Percentiles rank a stretch among this genome's conserved stretches.
These are phyloP conservation scores for Kwoniella botswanensis DNA, from an alignment of 768 basidiomycete species.

Conservation along the genomic window DNA sequence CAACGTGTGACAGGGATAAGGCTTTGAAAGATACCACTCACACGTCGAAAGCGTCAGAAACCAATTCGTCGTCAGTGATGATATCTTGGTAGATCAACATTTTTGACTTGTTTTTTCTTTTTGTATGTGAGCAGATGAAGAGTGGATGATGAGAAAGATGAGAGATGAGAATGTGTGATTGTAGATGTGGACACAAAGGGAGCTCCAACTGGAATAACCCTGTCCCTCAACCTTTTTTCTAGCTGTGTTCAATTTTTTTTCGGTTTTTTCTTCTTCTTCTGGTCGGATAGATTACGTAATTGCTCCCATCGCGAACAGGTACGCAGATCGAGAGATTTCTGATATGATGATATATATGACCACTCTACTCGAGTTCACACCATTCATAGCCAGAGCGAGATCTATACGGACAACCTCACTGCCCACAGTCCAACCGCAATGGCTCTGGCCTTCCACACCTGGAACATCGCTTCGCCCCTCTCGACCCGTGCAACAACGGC, in stretches of 20 bases:
- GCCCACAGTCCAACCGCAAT: no score
- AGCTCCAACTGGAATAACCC: neutral
- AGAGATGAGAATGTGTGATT: conserved; percentile 5
- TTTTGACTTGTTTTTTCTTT: conserved; percentile 18
- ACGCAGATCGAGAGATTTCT: no score
- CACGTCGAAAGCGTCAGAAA: conserved; percentile 91
- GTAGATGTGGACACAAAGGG: neutral
- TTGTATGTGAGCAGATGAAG: neutral
- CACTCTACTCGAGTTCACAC: no score
- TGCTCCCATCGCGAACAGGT: neutral
- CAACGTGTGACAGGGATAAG: neutral
- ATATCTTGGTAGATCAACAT: conserved; percentile 61
- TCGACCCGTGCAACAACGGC: no score
- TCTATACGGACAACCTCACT: no score
- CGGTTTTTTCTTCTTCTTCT: conserved; percentile 6
- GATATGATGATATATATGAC: no score
- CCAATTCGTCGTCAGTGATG: conserved; percentile 83
- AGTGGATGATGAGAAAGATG: neutral
- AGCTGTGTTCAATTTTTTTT: neutral
- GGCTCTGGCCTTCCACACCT: no score
- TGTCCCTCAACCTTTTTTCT: neutral
- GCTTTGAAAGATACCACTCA: conserved; percentile 59
- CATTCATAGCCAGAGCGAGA: no score
- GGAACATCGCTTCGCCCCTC: no score
- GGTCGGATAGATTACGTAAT: neutral